Conservation (phyloP, 805 yeast species). For the Saturnispora saitoi region DNA sequence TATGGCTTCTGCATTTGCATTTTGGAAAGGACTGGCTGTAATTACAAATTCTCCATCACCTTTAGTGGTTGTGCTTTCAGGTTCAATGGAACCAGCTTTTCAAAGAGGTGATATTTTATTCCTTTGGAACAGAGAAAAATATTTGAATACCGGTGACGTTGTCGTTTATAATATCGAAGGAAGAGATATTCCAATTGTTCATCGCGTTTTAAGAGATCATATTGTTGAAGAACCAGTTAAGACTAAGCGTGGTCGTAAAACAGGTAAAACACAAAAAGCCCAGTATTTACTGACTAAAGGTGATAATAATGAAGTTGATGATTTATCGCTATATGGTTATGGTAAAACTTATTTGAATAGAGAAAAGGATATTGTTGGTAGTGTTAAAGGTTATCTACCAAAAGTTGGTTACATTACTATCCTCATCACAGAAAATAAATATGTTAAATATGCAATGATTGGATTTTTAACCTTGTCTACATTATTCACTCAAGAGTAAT, state of each 20-base stretch:
- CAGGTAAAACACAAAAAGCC: slow-evolving; percentile 7
- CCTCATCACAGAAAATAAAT: slow-evolving; percentile 78
- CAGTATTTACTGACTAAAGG: slow-evolving; percentile 88
- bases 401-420: slow-evolving; percentile 86
- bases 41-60: slow-evolving; percentile 83
- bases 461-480: slow-evolving; percentile 69
- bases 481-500: slow-evolving; percentile 47
- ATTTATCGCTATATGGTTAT: slow-evolving; percentile 72
- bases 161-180: slow-evolving; percentile 84
- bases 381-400: slow-evolving; percentile 90
- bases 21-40: slow-evolving; percentile 78
- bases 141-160: slow-evolving; percentile 76
- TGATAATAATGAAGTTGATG: slow-evolving; percentile 91
- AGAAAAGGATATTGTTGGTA: slow-evolving; percentile 72
- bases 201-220: slow-evolving; percentile 86
- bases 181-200: slow-evolving; percentile 90
- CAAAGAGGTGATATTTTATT: slow-evolving; percentile 93
- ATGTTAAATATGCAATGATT: slow-evolving; percentile 69
- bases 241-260: slow-evolving; percentile 9
- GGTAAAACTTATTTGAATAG: slow-evolving; percentile 71
- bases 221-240: slow-evolving; percentile 27
- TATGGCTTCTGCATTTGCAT: slow-evolving; percentile 80
- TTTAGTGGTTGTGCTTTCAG: slow-evolving; percentile 91
- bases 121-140: slow-evolving; percentile 74
- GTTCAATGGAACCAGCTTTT: slow-evolving; percentile 99